Evolutionary conservation across 1,284 basidiomycete species (phyloP).

Genomic region (Apiotrichum brassicae): DNA sequence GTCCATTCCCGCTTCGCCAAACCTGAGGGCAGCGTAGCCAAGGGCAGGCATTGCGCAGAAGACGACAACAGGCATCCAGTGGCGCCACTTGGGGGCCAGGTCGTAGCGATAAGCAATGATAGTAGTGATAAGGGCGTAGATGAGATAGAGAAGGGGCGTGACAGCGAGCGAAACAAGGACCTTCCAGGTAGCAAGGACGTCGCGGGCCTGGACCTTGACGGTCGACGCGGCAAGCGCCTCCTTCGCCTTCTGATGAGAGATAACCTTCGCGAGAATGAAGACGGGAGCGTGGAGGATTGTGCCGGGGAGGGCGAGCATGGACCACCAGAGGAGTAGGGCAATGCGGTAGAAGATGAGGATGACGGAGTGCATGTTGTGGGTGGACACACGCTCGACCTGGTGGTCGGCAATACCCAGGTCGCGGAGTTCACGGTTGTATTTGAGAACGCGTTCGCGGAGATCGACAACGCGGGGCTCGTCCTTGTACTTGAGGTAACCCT

Average conservation of each 20-base stretch:
- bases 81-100: slow-evolving; percentile 55
- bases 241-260: slow-evolving; percentile 86
- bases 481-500: slow-evolving; percentile 89
- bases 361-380: slow-evolving; percentile 78
- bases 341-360: slow-evolving; percentile 80
- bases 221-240: slow-evolving; percentile 94
- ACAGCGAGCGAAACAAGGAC: slow-evolving; percentile 88
- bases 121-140: slow-evolving; percentile 78
- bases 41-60: slow-evolving; percentile 75
- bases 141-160: slow-evolving; percentile 77
- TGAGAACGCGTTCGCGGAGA: slow-evolving; percentile 75
- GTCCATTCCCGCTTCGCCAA: slow-evolving; percentile 98
- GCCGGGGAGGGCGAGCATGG: slow-evolving; percentile 81
- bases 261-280: slow-evolving; percentile 84
- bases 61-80: slow-evolving; percentile 75
- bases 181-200: slow-evolving; percentile 98
- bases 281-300: slow-evolving; percentile 93
- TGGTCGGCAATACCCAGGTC: slow-evolving; percentile 97
- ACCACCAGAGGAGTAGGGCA: slow-evolving; percentile 75
- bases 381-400: slow-evolving; percentile 80
- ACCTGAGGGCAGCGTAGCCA: slow-evolving; percentile 92
- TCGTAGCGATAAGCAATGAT: slow-evolving; percentile 65
- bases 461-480: slow-evolving; percentile 85
- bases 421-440: slow-evolving; percentile 84
- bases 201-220: slow-evolving; percentile 90